These are phyloP conservation scores for Chondrostereum purpureum DNA, from an alignment of 1,284 basidiomycete genomes.

Conservation along the genomic window DNA sequence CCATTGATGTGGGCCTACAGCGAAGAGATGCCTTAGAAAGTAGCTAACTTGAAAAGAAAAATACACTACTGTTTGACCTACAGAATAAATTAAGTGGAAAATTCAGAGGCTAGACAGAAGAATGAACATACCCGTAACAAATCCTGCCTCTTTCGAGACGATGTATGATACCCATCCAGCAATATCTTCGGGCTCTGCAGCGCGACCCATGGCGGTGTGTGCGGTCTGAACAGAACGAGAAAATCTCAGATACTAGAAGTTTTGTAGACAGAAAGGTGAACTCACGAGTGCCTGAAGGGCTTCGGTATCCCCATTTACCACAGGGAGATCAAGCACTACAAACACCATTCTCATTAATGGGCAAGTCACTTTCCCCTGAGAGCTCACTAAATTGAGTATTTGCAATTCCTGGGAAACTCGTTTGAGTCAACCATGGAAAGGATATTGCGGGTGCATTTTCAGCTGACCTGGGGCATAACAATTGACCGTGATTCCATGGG, in stretches of 20 bases:
- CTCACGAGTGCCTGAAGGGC: conserved; percentile 13
- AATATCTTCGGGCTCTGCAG: conserved; percentile 15
- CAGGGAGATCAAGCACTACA: neutral
- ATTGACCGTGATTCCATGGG: conserved; percentile 1
- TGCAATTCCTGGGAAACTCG: too few species aligned
- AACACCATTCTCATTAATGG: conserved; percentile 4
- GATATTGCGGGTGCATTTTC: too few species aligned
- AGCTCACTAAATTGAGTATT: too few species aligned
- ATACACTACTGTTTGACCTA: too few species aligned
- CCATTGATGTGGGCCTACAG: too few species aligned
- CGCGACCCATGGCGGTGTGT: conserved; percentile 10
- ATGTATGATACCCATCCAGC: conserved; percentile 18
- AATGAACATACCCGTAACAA: conserved; percentile 15
- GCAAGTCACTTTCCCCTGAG: conserved; percentile 4
- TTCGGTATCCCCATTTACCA: conserved; percentile 2
- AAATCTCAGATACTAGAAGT: neutral
- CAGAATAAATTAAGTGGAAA: too few species aligned
- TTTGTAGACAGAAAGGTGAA: neutral
- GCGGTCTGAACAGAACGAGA: neutral
- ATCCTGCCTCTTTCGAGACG: conserved; percentile 12
- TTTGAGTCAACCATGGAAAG: too few species aligned
- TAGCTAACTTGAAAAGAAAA: too few species aligned
- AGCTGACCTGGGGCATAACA: conserved; percentile 1
- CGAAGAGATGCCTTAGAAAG: too few species aligned
- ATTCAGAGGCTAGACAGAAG: too few species aligned